Conservation (phyloP, 352 stramenopile genomes). For the Pythium graminicola region DNA sequence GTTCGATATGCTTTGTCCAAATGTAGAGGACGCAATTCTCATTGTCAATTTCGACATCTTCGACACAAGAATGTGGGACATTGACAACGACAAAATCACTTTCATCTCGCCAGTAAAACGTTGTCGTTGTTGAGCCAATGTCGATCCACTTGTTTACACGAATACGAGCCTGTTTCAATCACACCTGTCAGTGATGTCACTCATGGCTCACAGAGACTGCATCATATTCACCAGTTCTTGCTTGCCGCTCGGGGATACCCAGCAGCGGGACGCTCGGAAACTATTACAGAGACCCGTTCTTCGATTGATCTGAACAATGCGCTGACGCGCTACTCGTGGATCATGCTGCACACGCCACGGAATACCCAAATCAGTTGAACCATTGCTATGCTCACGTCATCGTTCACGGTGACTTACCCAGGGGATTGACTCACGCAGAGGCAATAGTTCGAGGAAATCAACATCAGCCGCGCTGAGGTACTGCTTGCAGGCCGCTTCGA, state of each 20-base stretch:
- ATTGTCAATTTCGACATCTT: constrained; percentile 33
- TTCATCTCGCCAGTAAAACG: constrained; percentile 40
- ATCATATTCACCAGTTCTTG: constrained; percentile 17
- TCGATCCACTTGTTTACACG: constrained; percentile 49
- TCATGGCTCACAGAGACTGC: neutral
- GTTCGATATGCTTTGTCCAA: constrained; percentile 26
- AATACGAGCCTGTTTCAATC: constrained; percentile 26
- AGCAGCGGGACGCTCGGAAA: constrained; percentile 23
- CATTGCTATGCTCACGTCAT: neutral
- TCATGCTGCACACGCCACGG: constrained; percentile 11
- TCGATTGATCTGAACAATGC: constrained; percentile 24
- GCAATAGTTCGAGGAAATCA: constrained; percentile 28
- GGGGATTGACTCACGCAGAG: constrained; percentile 29
- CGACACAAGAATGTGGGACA: constrained; percentile 40
- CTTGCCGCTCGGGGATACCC: constrained; percentile 23
- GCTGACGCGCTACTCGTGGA: constrained; percentile 22
- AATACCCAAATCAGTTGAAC: neutral
- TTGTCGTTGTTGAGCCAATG: constrained; percentile 36
- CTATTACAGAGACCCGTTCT: constrained; percentile 20
- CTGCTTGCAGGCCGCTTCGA: constrained; percentile 20
- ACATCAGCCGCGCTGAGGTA: constrained; percentile 20
- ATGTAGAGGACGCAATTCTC: constrained; percentile 27
- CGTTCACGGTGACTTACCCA: too few species aligned
- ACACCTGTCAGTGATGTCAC: neutral
- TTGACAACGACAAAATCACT: constrained; percentile 47